Evolutionary conservation across 352 stramenopile species (phyloP), one percentile per base, ranked within the genome.

Genomic region (Globisporangium sylvaticum): DNA sequence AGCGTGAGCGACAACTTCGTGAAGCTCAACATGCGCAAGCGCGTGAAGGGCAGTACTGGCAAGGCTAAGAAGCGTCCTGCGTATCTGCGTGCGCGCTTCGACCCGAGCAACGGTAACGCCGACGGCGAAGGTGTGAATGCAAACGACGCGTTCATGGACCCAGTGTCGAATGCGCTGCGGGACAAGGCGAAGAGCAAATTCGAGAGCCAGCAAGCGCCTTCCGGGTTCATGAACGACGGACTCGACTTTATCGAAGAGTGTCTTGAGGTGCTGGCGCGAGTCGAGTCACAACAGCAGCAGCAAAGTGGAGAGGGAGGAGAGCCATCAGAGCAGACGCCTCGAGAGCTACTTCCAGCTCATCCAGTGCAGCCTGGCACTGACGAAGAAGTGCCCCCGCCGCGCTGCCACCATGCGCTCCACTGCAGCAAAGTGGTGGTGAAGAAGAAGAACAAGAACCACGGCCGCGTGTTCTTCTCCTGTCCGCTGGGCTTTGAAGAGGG

Each of bases 401-500:
- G 81, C 44, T 95, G 87, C 58, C 77, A 92, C 31, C 87, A 95
- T 56, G 84, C 79, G 18, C 67, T 93, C 1, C 32, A 75, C 1
- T 89, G 76, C 37, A 76, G 80, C n/a, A 79, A 66, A 39, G 72
- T 92, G 48, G 74, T 85, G 15, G 87, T 95, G 7, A 92, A 93
- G 69, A 95, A 95, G 73, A 91, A 91, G 63, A 93, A 87, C 73
- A 90, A 89, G 56, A 95, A 95, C 61, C 78, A 89, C 62, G 83
- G 81, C 0, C 78, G 83, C 3, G 70, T 67, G 3, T 95, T 95
- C 64, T 95, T 91, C 61, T 68, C 83, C 3, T 95, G 87, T 64
- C 72, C 84, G 20, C 70, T 92, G 20, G 76, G 78, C 6, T 79
- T 88, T 50, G 81, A 92, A 56, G 87, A 95, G 84, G 86, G 85